Base-by-base conservation (phyloP, 2,329 filamentous ascomycete genomes). In the Cytospora schulzeri region DNA sequence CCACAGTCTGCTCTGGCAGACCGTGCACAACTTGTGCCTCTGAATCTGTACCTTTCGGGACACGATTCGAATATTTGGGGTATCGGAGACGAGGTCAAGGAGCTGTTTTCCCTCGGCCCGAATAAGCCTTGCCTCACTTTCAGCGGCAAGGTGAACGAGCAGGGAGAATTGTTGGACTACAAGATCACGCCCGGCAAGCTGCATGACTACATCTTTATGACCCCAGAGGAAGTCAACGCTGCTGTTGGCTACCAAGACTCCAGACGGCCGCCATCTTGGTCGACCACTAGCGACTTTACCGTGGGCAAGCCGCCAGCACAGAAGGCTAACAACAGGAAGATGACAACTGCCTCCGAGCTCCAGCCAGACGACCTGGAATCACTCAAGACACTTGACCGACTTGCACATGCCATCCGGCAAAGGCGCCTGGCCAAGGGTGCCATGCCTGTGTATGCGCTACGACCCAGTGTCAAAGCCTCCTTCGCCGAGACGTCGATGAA, bases 31-130 rank as follows among this genome's bases (percentile, higher is more conserved):
- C 79, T 86, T 66, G 80, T 88, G 35, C 80, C 83, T 1, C 78
- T 86, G 69, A 87, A 83, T n/a, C 79, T 83, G 53, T 90, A 89
- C 68, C 78, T 88, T 22, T 79, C 84, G 4, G 86, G 86, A 1
- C 81, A 85, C 70, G 79, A 81, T 26, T 77, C 82, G 59, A 78
- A 81, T 57, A 90, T 91, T 86, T 75, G 90, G 63, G 63, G 60
- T 31, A 51, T 66, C 14, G 52, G 59, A 12, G 52, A 59, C n/a
- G 60, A 65, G 52, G 54, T 56, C 81, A 83, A 8, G 70, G 78
- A n/a, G 73, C 76, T 38, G 70, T 84, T 87, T 67, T 89, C 88
- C 50, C 76, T 91, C 29, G 81, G 77, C 2, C 72, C 79, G 11
- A 76, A 79, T 60, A 75, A 77, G 31, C 84, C 82, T 1, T 83